Evolutionary conservation across 208 protist species (phyloP).

Genomic region (Wallacemonas sp.): DNA sequence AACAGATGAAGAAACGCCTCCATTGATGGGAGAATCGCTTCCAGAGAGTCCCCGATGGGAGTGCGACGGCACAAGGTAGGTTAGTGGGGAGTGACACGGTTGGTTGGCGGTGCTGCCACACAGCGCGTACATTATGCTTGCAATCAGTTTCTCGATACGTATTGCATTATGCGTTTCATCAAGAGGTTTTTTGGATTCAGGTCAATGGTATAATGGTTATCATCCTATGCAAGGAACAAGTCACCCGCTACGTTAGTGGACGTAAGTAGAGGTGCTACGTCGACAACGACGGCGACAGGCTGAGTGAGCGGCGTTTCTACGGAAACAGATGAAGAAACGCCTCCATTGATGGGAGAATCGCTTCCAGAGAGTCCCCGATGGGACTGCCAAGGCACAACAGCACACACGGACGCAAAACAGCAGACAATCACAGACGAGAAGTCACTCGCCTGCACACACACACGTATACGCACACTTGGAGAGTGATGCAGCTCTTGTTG

Average conservation of each 20-base stretch:
- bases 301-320: too few species aligned
- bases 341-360: conserved; percentile 21
- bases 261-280: too few species aligned
- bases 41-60: conserved; percentile 14
- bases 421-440: neutral
- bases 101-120: too few species aligned
- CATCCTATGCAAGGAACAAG: neutral
- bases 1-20: conserved; percentile 21
- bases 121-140: too few species aligned
- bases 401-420: too few species aligned
- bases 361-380: conserved; percentile 50
- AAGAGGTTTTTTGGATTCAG: conserved; percentile 12
- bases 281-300: too few species aligned
- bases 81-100: too few species aligned
- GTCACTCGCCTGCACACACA: neutral
- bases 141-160: conserved; percentile 37
- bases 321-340: conserved; percentile 46
- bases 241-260: too few species aligned
- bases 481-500: conserved; percentile 1
- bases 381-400: too few species aligned
- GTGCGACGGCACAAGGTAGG: too few species aligned
- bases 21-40: conserved; percentile 9
- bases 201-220: conserved; percentile 6
- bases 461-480: neutral
- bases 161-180: conserved; percentile 24